A percentile compares a stretch with the other conserved stretches of the same genome.
Evolutionary conservation across 345 rosid species (phyloP).

Genomic region (Arabidopsis thaliana): DNA sequence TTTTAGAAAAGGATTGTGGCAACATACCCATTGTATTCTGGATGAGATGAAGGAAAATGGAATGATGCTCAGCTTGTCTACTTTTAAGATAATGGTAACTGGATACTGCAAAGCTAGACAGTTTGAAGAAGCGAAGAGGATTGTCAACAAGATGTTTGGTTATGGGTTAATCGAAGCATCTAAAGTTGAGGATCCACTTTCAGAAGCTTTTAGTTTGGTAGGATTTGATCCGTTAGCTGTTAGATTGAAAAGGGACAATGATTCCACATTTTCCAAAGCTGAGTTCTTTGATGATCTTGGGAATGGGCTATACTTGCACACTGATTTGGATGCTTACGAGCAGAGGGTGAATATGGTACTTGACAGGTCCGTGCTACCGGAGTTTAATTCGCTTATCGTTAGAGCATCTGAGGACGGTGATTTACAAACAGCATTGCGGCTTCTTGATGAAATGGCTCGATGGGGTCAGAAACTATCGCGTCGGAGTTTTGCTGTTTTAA

Average conservation of each 20-base stretch:
- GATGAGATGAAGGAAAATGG: slow-evolving; percentile 70
- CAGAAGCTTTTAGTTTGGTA: slow-evolving; percentile 59
- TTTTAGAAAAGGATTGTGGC: slow-evolving; percentile 65
- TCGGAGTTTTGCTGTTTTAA: slow-evolving; percentile 47
- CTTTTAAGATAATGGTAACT: slow-evolving; percentile 61
- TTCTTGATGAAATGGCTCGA: slow-evolving; percentile 62
- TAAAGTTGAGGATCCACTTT: slow-evolving; percentile 61
- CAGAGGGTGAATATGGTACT: slow-evolving; percentile 53
- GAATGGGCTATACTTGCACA: slow-evolving; percentile 81
- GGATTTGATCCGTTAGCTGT: slow-evolving; percentile 69
- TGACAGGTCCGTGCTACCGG: slow-evolving; percentile 54
- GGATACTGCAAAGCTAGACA: slow-evolving; percentile 77
- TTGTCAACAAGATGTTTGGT: slow-evolving; percentile 59
- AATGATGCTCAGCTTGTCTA: slow-evolving; percentile 47
- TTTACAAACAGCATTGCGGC: slow-evolving; percentile 47
- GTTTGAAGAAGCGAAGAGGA: slow-evolving; percentile 64
- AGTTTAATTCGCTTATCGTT: slow-evolving; percentile 58
- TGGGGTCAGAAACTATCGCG: slow-evolving; percentile 75
- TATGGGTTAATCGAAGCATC: slow-evolving; percentile 55
- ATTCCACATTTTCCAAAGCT: slow-evolving; percentile 54
- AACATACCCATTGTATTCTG: slow-evolving; percentile 51
- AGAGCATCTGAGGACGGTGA: slow-evolving; percentile 53
- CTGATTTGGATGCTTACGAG: slow-evolving; percentile 66
- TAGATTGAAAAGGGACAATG: slow-evolving; percentile 73
- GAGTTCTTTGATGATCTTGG: slow-evolving; percentile 83